Evolutionary conservation across 2,329 filamentous ascomycete species (phyloP), one percentile per base, ranked within the genome.

Genomic region (Beauveria sp.): DNA sequence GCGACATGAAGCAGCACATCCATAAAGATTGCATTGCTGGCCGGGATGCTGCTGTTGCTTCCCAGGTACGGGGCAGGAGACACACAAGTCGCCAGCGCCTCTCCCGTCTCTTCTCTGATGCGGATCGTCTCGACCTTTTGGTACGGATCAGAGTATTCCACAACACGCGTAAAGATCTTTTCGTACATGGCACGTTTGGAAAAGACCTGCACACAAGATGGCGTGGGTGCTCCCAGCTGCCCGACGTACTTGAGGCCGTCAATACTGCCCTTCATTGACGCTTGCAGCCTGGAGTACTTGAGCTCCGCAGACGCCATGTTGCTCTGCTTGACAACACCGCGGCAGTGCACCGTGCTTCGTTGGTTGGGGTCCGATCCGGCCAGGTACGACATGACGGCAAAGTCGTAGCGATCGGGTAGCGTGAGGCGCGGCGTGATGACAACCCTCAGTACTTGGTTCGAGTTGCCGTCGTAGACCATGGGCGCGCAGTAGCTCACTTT

Each of bases 1-100:
- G 70, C 68, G 2, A 69, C 67, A 50, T 72, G 70, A 0, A 72
- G 68, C 16, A 72, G 62, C 3, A 68, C 71, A 48, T 72, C 70
- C 18, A 68, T 65, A 55, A 72, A 68, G 3, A 66, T 64, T 5
- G 68, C 69, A 14, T 67, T 64, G 41, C 64, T 65, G 26, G 50
- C 50, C 5, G 30, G 50, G 26, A 30, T 52, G 18, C 7, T 52
- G 46, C 46, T 48, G 12, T 24, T 16, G 24, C 26, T 48, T 6
- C 9, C 46, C 18, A 69, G 62, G 46, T 67, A 69, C 44, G 58
- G 64, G 12, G 59, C 62, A 4, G 48, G 9, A 66, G 37, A 37
- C 18, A 52, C n/a, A 20, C 50, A 52, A 1, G 50, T 26, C 16
- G 50, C 50, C 50, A 52, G 50, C 3, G 28, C 50, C 50, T 52